These are phyloP conservation scores for Amanita molliuscula DNA, from an alignment of 768 basidiomycete species.

Conservation along the genomic window DNA sequence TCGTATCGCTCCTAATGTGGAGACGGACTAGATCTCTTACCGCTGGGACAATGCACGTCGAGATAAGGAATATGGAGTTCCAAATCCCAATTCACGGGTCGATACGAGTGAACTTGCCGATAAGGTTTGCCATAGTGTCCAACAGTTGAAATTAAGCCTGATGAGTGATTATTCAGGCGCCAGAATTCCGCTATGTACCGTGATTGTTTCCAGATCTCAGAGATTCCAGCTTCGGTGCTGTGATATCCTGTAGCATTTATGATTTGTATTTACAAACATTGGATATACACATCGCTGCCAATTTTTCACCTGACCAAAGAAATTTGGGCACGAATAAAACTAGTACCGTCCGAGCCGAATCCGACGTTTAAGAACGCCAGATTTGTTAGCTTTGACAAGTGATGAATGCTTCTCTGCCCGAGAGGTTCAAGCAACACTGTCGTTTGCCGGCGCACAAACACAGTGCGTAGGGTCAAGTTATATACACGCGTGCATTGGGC, in stretches of 20 bases:
- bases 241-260: background rate
- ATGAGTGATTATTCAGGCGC: slow-evolving; percentile 29
- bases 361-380: too few species aligned
- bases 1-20: background rate
- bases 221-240: background rate
- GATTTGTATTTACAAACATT: background rate
- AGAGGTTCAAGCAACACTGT: too few species aligned
- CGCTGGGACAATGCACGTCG: slow-evolving; percentile 49
- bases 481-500: too few species aligned
- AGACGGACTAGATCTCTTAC: slow-evolving; percentile 41
- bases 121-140: slow-evolving; percentile 28
- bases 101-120: slow-evolving; percentile 61
- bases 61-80: slow-evolving; percentile 42
- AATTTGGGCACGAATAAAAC: too few species aligned
- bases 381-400: too few species aligned
- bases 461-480: too few species aligned
- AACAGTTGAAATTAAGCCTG: background rate
- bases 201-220: background rate
- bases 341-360: too few species aligned
- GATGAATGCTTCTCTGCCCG: too few species aligned
- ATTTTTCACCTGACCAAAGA: too few species aligned
- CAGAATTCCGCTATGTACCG: slow-evolving; percentile 42
- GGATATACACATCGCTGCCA: too few species aligned
- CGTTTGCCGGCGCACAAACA: too few species aligned
- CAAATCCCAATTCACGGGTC: slow-evolving; percentile 34